Base-by-base conservation (phyloP, 768 basidiomycete species). In the Hysterangium stoloniferum region DNA sequence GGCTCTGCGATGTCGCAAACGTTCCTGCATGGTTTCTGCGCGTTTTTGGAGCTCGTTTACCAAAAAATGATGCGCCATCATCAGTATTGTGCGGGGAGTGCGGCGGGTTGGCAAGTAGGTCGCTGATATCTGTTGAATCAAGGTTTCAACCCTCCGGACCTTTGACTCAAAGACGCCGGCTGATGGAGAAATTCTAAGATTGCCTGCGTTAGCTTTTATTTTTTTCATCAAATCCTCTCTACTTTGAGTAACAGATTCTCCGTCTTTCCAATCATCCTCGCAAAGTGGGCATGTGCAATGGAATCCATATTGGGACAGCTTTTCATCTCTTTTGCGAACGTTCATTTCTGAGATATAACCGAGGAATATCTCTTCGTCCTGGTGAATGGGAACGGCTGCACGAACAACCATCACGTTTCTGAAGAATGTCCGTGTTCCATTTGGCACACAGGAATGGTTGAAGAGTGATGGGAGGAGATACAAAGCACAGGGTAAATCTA, bases 371-470 rank as follows among this genome's bases (percentile, higher is more conserved):
- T 68, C 67, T 4, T 57, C 56, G 17, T 64, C 69, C 0, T 36
- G 33, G 7, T 32, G 15, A 42, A 70, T 59, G 24, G 27, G 4
- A 3, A 36, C 27, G 2, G 41, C 32, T 3, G 66, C 61, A 7
- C 68, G 59, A n/a, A 70, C 52, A 44, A 65, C 47, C 50, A 69
- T 64, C 29, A 62, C 19, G 48, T 66, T 60, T 4, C 62, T 63
- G 45, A 60, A 57, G 46, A 47, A 59, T 43, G 27, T 17, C 53
- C 62, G 59, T n/a, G 31, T 8, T 4, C 61, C 60, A 47, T 56
- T 64, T 0, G 61, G 35, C 1, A 45, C 31, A 54, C 68, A 70
- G 1, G 63, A 54, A 49, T 70, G 68, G 54, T 70, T 70, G 60
- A 66, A 60, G 15, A 67, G 54, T 0, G 67, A 67, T 0, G 65